A percentile compares a stretch with the other conserved stretches of the same genome.
These are phyloP conservation scores for Camellia japonica DNA, from an alignment of 148 eudicot genomes.

Conservation along the genomic window DNA sequence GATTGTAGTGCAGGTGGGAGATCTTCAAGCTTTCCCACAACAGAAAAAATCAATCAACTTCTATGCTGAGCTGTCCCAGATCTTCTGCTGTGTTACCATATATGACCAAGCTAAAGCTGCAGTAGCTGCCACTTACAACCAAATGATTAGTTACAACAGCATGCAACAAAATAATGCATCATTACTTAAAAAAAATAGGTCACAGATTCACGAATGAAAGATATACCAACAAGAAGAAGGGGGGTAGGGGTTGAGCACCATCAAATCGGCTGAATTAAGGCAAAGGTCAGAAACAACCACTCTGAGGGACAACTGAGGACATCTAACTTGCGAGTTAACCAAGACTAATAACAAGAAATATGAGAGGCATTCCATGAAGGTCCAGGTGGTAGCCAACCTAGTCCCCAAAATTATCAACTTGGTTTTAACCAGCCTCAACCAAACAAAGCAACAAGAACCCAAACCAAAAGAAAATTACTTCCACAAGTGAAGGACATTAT, in stretches of 20 bases:
- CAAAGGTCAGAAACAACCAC: background rate
- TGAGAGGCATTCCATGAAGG: background rate
- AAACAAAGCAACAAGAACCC: background rate
- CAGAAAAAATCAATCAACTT: slow-evolving; percentile 70
- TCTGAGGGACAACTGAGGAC: background rate
- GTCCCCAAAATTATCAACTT: background rate
- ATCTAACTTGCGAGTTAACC: background rate
- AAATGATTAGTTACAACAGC: slow-evolving; percentile 94
- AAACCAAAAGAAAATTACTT: background rate
- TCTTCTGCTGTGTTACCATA: slow-evolving; percentile 99
- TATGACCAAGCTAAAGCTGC: slow-evolving; percentile 91
- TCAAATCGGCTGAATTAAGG: background rate
- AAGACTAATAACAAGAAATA: background rate
- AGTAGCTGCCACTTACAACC: slow-evolving; percentile 95
- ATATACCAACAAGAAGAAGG: background rate
- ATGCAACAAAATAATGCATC: slow-evolving; percentile 38
- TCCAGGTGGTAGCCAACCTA: background rate
- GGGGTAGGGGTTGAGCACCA: background rate
- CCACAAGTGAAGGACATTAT: background rate
- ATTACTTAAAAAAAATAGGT: slow-evolving; percentile 2
- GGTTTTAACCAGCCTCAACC: background rate
- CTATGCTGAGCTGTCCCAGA: slow-evolving; percentile 92
- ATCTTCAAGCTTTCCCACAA: slow-evolving; percentile 86
- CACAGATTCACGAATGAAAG: background rate
- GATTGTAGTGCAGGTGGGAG: slow-evolving; percentile 70